Evolutionary conservation across 139 green algal species (phyloP).

Genomic region (Microglena sp.): DNA sequence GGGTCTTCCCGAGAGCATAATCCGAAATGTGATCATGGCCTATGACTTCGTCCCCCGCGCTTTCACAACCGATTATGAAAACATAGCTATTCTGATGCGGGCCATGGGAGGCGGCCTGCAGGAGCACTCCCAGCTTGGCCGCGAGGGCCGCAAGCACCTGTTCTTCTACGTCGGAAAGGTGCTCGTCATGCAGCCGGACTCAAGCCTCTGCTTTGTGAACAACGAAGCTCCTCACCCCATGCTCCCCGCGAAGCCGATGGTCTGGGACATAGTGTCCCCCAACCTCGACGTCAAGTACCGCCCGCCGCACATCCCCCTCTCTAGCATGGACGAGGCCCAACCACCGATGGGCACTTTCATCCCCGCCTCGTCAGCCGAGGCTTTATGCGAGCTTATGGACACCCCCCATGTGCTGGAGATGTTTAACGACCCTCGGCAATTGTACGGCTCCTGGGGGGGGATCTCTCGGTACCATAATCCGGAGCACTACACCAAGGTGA

Average conservation of each 20-base stretch:
- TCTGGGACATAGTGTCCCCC: too few relatives aligned
- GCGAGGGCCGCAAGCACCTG: conserved; percentile 23
- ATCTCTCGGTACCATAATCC: conserved; percentile 97
- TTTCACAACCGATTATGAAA: conserved; percentile 93
- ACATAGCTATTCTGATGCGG: conserved; percentile 64
- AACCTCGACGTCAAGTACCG: too few relatives aligned
- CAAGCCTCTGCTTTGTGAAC: too few relatives aligned
- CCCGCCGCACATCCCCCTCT: too few relatives aligned
- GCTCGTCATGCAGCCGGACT: conserved; percentile 84
- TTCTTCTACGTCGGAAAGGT: conserved; percentile 42
- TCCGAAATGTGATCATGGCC: conserved; percentile 78
- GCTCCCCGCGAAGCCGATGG: conserved; percentile 1
- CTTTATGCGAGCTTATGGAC: conserved; percentile 75
- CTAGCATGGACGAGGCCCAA: too few relatives aligned
- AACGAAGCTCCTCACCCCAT: too few relatives aligned
- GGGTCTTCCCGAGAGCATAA: conserved; percentile 26
- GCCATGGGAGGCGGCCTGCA: conserved; percentile 62
- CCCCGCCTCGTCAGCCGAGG: conserved; percentile 49
- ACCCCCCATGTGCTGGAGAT: conserved; percentile 88
- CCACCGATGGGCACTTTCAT: too few relatives aligned
- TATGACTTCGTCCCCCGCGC: conserved; percentile 92
- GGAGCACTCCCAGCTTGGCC: conserved; percentile 58
- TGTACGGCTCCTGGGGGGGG: conserved; percentile 71
- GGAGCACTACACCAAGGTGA: conserved; percentile 75
- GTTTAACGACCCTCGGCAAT: conserved; percentile 64